A percentile compares a stretch with the other conserved stretches of the same genome.
Conservation (phyloP, 2,329 filamentous ascomycete genomes). For the Botryotinia globosa region DNA sequence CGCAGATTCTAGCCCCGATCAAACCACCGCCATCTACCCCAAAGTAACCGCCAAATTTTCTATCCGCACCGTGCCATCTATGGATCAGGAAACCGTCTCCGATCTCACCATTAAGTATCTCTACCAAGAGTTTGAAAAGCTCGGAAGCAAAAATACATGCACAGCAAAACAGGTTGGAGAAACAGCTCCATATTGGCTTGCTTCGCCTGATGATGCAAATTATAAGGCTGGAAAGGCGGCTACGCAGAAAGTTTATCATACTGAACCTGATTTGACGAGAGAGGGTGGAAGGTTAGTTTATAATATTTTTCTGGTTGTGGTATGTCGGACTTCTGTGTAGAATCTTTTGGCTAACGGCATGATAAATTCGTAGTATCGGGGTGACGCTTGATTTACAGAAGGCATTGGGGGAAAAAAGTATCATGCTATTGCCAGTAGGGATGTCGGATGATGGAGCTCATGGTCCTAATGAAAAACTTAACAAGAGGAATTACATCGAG, state of each 20-base stretch:
- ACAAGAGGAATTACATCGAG: conserved; percentile 10
- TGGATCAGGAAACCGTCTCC: background rate
- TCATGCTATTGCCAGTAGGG: conserved; percentile 14
- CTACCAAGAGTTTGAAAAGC: background rate
- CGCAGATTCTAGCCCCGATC: background rate
- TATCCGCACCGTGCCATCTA: conserved; percentile 1
- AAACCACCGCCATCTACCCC: conserved; percentile 7
- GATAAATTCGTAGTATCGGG: background rate
- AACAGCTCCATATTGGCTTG: conserved; percentile 3
- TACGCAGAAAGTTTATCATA: conserved; percentile 7
- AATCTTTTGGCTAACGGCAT: background rate
- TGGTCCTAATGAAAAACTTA: conserved; percentile 11
- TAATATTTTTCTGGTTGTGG: background rate
- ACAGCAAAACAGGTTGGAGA: background rate
- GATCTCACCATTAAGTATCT: background rate
- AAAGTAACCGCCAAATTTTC: conserved; percentile 14
- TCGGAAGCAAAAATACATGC: conserved; percentile 3
- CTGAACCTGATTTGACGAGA: conserved; percentile 10
- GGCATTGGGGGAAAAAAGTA: conserved; percentile 13
- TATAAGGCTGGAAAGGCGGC: background rate
- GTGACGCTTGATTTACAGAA: conserved; percentile 14
- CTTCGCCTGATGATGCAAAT: background rate
- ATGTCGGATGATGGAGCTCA: conserved; percentile 14
- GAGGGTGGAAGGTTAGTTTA: conserved; percentile 15
- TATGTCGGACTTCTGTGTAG: background rate